Evolutionary conservation across 371 early-diverging fungal genomes (phyloP).

Genomic region (Capillidium heterosporum): DNA sequence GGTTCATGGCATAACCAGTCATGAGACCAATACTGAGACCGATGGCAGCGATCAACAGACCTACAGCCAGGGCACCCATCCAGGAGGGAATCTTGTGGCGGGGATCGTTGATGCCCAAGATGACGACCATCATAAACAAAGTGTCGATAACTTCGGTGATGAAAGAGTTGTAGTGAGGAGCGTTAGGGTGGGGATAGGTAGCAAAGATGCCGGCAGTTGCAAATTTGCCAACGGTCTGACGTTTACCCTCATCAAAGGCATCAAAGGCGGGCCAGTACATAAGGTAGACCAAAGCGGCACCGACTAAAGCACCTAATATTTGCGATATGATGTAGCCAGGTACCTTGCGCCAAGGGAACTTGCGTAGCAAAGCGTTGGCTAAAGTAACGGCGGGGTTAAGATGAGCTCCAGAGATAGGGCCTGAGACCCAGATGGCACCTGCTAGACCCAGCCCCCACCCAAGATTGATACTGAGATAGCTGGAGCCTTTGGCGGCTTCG

Average conservation of each 20-base stretch:
- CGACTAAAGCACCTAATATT: constrained; percentile 45
- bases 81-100: constrained; percentile 30
- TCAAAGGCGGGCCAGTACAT: constrained; percentile 24
- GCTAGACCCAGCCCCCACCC: constrained; percentile 38
- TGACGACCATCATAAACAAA: constrained; percentile 44
- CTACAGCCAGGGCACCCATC: constrained; percentile 28
- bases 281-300: constrained; percentile 41
- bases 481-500: constrained; percentile 8
- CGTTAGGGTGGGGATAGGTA: constrained; percentile 33
- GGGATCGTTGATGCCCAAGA: constrained; percentile 50
- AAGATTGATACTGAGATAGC: constrained; percentile 24
- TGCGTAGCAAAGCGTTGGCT: constrained; percentile 42
- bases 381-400: constrained; percentile 64
- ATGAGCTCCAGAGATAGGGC: constrained; percentile 66
- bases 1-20: constrained; percentile 68
- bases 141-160: constrained; percentile 64
- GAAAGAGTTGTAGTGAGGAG: constrained; percentile 36
- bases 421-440: constrained; percentile 39
- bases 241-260: constrained; percentile 35
- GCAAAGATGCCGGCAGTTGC: constrained; percentile 51
- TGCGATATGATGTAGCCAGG: constrained; percentile 40
- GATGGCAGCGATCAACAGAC: constrained; percentile 39
- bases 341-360: constrained; percentile 40
- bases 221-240: constrained; percentile 12
- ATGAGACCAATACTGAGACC: constrained; percentile 46